These are phyloP conservation scores for Bidens hawaiensis DNA, from an alignment of 140 eudicot genomes.

Conservation along the genomic window DNA sequence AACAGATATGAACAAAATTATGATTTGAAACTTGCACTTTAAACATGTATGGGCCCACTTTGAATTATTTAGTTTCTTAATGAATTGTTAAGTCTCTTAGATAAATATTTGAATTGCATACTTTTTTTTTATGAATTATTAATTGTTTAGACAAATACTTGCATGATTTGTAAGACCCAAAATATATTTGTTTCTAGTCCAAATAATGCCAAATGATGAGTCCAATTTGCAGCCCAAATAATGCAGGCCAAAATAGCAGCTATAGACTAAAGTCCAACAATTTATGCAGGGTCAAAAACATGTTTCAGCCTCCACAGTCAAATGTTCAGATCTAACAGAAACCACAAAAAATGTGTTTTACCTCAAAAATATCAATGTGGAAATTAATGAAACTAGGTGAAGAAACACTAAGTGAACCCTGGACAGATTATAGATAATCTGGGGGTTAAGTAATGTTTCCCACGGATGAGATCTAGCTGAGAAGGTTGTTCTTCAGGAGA, in stretches of 20 bases:
- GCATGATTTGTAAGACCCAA: background rate
- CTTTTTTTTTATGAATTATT: background rate
- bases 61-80: background rate
- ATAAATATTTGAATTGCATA: background rate
- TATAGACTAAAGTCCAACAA: background rate
- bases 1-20: slow-evolving; percentile 3
- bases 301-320: background rate
- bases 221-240: background rate
- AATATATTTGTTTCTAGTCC: background rate
- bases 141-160: background rate
- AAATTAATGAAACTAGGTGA: slow-evolving; percentile 58
- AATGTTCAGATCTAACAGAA: background rate
- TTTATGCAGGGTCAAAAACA: background rate
- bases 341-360: slow-evolving; percentile 5
- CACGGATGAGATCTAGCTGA: too few species aligned
- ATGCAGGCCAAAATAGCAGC: background rate
- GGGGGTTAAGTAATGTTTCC: too few species aligned
- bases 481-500: too few species aligned
- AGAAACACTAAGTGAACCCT: too few species aligned
- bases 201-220: background rate
- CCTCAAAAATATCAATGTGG: slow-evolving; percentile 41
- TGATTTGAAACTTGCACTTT: background rate
- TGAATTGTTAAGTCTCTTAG: background rate
- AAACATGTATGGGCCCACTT: background rate
- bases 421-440: too few species aligned